These are phyloP conservation scores for Calendula officinalis DNA, from an alignment of 129 eudicot genomes.

Conservation along the genomic window DNA sequence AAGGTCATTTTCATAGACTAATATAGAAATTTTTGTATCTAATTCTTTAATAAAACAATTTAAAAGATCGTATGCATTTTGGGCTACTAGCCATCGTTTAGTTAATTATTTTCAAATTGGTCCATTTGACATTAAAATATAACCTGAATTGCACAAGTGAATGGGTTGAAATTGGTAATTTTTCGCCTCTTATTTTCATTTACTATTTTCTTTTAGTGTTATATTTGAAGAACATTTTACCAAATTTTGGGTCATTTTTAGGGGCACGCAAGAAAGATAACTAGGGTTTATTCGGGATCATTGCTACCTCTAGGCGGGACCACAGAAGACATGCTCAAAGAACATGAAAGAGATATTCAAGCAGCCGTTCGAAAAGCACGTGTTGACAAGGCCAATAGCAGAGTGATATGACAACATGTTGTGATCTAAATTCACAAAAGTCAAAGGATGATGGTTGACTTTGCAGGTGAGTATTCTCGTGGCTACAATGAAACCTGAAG, in stretches of 20 bases:
- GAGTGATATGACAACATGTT: slow-evolving; percentile 16
- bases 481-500: slow-evolving; percentile 18
- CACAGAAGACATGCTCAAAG: slow-evolving; percentile 82
- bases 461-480: slow-evolving; percentile 8
- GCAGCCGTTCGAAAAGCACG: slow-evolving; percentile 78
- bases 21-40: neutral
- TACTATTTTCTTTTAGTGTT: neutral
- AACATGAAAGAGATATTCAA: slow-evolving; percentile 82
- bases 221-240: slow-evolving; percentile 13
- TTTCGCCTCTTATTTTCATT: too few relatives aligned
- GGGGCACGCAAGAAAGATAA: slow-evolving; percentile 53
- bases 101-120: neutral
- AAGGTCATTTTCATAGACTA: too few relatives aligned
- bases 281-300: slow-evolving; percentile 78
- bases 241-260: slow-evolving; percentile 23
- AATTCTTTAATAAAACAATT: neutral
- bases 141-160: neutral
- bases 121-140: neutral
- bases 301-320: slow-evolving; percentile 64
- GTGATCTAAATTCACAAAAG: slow-evolving; percentile 4
- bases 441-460: slow-evolving; percentile 16
- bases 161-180: neutral
- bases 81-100: neutral
- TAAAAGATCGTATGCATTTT: neutral
- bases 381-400: slow-evolving; percentile 41